Evolutionary conservation across 2,329 filamentous ascomycete species (phyloP), one percentile per base, ranked within the genome.

Genomic region (Ophiocordyceps camponoti-saundersi): DNA sequence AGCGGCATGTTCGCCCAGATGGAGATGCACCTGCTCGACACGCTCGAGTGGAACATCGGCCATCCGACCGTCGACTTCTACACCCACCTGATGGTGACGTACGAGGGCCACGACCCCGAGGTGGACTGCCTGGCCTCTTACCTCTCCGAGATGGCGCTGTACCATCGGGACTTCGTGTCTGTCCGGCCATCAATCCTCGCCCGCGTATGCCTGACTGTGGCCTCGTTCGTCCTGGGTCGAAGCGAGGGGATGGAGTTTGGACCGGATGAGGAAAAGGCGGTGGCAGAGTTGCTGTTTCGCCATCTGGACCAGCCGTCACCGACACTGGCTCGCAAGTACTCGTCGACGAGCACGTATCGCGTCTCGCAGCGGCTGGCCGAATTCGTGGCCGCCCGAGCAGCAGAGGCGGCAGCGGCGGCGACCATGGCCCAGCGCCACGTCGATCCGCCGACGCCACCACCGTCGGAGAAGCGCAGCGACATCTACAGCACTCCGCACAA

Each of bases 1-100:
- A 88, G 95, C 45, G 90, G 95, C 68, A 98, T 98, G 92, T 98
- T 98, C 69, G 90, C 89, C 12, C 92, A 98, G 66, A 98, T 98
- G 92, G 92, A 98, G 70, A 96, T 93, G 89, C 92, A 98, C 64
- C 90, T 98, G 36, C 76, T 98, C 56, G 93, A 95, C 68, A 98
- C 92, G 1, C 77, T 98, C 49, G 87, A 93, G 62, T 98, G 92
- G 92, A 80, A 82, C 54, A 85, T 98, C 55, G 92, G 92, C 47
- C 90, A 96, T 67, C 89, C 92, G 1, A 96, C 92, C 26, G 85
- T 95, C 53, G 90, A 96, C 65, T 85, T 83, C 62, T 98, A 95
- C 67, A 75, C 93, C 44, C 85, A 95, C 60, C 70, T 95, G 51
- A 87, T 90, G 51, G 77, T 93, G 39, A 77, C 85, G 43, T 86